Conservation (phyloP, 441 rosid genomes). For the Eruca vesicaria region DNA sequence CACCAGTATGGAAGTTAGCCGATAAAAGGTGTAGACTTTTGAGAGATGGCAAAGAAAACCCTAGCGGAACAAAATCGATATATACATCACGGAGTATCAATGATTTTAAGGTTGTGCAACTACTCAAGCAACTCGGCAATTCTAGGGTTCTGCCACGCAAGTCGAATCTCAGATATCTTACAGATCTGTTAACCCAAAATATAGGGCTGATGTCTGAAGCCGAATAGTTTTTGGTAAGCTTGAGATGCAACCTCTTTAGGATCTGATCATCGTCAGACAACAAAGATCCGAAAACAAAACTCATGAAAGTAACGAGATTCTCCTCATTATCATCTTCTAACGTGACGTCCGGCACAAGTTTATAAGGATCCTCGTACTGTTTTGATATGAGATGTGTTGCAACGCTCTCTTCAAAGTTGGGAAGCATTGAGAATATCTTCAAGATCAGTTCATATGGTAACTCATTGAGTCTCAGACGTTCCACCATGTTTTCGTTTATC, state of each 20-base stretch:
- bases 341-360: background rate
- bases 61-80: background rate
- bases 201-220: background rate
- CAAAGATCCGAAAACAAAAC: background rate
- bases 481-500: background rate
- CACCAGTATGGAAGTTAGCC: too few species aligned
- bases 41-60: background rate
- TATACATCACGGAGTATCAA: background rate
- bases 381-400: background rate
- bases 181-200: background rate
- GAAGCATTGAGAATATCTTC: constrained; percentile 1
- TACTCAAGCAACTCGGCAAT: background rate
- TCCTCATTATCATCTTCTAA: background rate
- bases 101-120: background rate
- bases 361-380: background rate
- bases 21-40: background rate
- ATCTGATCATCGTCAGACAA: background rate
- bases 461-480: background rate
- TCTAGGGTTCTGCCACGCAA: background rate
- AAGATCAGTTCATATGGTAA: constrained; percentile 6
- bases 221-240: background rate
- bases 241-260: background rate
- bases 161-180: background rate
- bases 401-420: background rate
- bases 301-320: background rate